These are phyloP conservation scores for Xylaria sp. DNA, from an alignment of 2,329 filamentous ascomycete species.

Conservation along the genomic window DNA sequence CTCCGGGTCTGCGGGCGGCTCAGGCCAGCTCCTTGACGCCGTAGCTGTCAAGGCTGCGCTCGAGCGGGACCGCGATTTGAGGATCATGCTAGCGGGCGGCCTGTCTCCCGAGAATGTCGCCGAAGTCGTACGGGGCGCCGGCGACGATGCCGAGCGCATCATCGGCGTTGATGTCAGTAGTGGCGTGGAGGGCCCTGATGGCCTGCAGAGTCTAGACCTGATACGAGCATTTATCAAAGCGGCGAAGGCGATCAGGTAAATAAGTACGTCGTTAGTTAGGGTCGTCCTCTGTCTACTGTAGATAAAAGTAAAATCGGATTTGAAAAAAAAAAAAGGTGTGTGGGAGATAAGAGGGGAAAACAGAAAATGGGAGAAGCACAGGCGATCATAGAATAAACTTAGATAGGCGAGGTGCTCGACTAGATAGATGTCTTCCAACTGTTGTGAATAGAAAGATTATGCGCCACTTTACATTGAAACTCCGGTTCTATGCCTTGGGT, in stretches of 20 bases:
- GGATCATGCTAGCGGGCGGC: conserved; percentile 86
- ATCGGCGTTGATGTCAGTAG: conserved; percentile 93
- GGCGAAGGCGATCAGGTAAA: conserved; percentile 70
- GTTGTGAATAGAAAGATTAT: conserved; percentile 16
- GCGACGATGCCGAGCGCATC: conserved; percentile 69
- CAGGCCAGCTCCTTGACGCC: conserved; percentile 81
- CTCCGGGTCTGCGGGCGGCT: conserved; percentile 75
- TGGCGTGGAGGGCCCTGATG: conserved; percentile 86
- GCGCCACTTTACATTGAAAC: neutral
- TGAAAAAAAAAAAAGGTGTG: neutral
- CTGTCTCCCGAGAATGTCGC: conserved; percentile 82
- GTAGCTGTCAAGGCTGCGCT: conserved; percentile 75
- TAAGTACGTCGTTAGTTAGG: neutral
- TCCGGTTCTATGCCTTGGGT: neutral
- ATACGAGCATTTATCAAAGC: conserved; percentile 83
- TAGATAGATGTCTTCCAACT: conserved; percentile 4
- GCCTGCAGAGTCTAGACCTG: conserved; percentile 81
- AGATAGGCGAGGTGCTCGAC: neutral
- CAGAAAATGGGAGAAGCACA: neutral
- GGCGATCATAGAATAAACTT: conserved; percentile 2
- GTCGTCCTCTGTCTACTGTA: neutral
- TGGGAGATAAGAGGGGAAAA: neutral
- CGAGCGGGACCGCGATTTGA: conserved; percentile 74
- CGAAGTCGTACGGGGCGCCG: conserved; percentile 71
- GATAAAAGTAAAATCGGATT: neutral